These are phyloP conservation scores for Termitomyces sp. DNA, from an alignment of 768 basidiomycete species.

Conservation along the genomic window DNA sequence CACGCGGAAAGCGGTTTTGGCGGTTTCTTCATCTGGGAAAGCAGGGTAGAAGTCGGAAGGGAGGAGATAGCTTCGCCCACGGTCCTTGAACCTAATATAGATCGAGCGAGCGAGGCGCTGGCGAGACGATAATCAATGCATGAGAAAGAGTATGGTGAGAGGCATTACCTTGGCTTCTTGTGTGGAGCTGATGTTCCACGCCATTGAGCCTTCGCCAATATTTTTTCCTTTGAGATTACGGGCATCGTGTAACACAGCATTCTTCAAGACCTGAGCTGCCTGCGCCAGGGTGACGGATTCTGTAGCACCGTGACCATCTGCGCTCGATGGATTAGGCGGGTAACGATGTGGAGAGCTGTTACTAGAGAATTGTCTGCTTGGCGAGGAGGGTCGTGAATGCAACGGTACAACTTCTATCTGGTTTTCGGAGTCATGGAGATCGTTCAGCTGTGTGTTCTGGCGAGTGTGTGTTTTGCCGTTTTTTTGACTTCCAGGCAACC, in stretches of 20 bases:
- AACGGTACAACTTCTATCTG: constrained; percentile 5
- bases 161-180: constrained; percentile 60
- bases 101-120: constrained; percentile 66
- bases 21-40: constrained; percentile 50
- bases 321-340: constrained; percentile 27
- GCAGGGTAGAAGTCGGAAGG: constrained; percentile 70
- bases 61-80: constrained; percentile 52
- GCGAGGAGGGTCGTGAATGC: constrained; percentile 8
- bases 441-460: not conserved
- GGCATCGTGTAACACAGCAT: constrained; percentile 72
- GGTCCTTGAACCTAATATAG: constrained; percentile 56
- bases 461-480: not conserved
- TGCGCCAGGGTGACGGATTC: constrained; percentile 43
- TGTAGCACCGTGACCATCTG: constrained; percentile 8
- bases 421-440: not conserved
- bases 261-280: constrained; percentile 62
- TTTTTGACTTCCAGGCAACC: not conserved
- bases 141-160: not conserved
- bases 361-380: constrained; percentile 4
- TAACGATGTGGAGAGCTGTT: constrained; percentile 28
- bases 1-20: constrained; percentile 65
- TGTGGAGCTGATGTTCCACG: constrained; percentile 50
- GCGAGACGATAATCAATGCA: not conserved
- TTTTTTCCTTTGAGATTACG: constrained; percentile 57
- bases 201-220: constrained; percentile 34